phyloP scores from a whole-genome alignment of 2,329 filamentous ascomycete species.

The Aspergillus arachidicola region DNA sequence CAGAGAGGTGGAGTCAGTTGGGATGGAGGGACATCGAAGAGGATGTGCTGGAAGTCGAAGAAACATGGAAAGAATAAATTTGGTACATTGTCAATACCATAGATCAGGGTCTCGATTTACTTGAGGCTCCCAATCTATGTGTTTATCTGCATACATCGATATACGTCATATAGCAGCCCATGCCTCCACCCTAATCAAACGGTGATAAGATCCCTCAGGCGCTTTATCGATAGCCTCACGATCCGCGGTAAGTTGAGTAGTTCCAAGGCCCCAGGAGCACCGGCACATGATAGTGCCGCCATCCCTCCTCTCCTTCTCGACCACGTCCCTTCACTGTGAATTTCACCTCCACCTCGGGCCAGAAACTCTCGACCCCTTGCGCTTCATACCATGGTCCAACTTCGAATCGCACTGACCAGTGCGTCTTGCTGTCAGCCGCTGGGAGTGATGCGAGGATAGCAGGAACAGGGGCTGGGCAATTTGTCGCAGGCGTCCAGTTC shows the following conservation, averaged over 20 bases:
- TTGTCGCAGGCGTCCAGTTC: conserved; percentile 39
- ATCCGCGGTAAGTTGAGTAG: conserved; percentile 55
- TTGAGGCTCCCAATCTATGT: not conserved
- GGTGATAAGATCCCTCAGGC: not conserved
- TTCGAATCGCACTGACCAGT: conserved; percentile 50
- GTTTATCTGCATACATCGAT: not conserved
- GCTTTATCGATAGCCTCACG: conserved; percentile 30
- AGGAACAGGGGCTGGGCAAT: conserved; percentile 27
- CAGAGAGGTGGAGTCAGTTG: conserved; percentile 46
- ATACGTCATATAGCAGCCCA: not conserved
- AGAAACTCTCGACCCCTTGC: conserved; percentile 52
- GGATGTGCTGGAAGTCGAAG: conserved; percentile 29
- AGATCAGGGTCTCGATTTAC: not conserved
- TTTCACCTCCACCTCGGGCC: conserved; percentile 54
- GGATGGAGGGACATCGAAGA: conserved; percentile 37
- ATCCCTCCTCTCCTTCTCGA: conserved; percentile 43
- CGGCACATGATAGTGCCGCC: conserved; percentile 56
- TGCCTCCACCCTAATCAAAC: conserved; percentile 2
- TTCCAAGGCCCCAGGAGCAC: conserved; percentile 54
- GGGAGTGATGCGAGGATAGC: conserved; percentile 39
- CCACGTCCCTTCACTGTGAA: conserved; percentile 51
- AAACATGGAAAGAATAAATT: conserved; percentile 24
- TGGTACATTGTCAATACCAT: not conserved
- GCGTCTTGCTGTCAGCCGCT: conserved; percentile 41
- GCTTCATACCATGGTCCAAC: conserved; percentile 51